Base-by-base conservation (phyloP, 257 asterid species). In the Echium plantagineum region DNA sequence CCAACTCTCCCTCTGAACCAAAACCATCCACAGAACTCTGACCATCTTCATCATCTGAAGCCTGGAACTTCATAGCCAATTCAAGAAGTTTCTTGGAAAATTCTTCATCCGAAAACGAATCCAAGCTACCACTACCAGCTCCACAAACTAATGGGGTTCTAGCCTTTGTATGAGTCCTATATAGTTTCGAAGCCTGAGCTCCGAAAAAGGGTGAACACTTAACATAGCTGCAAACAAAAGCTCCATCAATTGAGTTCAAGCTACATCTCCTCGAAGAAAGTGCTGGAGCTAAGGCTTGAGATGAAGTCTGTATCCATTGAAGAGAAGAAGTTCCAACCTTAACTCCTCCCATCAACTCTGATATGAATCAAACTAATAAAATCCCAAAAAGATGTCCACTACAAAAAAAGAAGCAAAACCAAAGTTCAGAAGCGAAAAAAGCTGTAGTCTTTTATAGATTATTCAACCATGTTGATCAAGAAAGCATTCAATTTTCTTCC, bases 21-120 rank as follows among this genome's bases (percentile, higher is more conserved):
- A 42, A 2, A 54, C 32, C 74, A 12, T 30, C 15, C 6, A 12
- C 61, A 13, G 57, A 2, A 54, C 32, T 57, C 16, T 62, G 79
- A 3, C 26, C 64, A 4, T 72, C 75, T 0, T 73, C 84, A 1
- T 71, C 74, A 1, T 71, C 74, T 0, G 78, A 74, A 0, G 72
- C 49, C 31, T 75, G 83, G 60, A 75, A 84, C 15, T 74, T 75
- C 7, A 58, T 62, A 0, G 85, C 76, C 66, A 76, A 54, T 18
- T 85, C 93, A 46, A 80, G 74, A 68, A 85, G 79, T 46, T 76
- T 61, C 62, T 67, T 84, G 24, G 91, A 81, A 63, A 88, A 85
- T 38, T 86, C 98, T 19, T 91, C 97, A 32, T 91, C 97, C 0
- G 94, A 86, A 51, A 84, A 88, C 0, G 98, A 80, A 65, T 78